Conservation (phyloP, 2,329 filamentous ascomycete genomes). For the Diplodia sapinea region DNA sequence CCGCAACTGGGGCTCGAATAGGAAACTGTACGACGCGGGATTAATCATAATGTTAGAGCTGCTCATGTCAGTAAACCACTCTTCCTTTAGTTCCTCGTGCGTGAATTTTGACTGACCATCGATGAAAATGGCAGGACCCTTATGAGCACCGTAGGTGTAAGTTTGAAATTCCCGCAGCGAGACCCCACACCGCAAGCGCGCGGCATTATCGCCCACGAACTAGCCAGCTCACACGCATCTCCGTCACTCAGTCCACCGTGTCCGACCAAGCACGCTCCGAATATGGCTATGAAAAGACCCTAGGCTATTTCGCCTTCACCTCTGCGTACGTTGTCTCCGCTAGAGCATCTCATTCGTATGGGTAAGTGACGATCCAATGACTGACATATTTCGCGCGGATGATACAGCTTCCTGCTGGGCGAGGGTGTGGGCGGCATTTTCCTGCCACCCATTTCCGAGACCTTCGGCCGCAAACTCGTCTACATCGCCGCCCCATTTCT, state of each 20-base stretch:
- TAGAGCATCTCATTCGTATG: background rate
- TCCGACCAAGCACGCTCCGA: conserved; percentile 6
- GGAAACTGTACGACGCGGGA: conserved; percentile 16
- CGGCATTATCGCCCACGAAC: background rate
- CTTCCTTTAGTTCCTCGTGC: background rate
- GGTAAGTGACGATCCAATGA: background rate
- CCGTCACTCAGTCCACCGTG: background rate
- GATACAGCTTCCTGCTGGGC: conserved; percentile 41
- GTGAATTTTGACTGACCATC: background rate
- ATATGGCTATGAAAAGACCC: conserved; percentile 10
- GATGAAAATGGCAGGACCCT: background rate
- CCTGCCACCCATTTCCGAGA: conserved; percentile 47
- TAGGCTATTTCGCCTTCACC: conserved; percentile 25
- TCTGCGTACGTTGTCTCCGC: conserved; percentile 4
- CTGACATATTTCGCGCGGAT: background rate
- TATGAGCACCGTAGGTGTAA: conserved; percentile 25
- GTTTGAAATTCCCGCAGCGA: background rate
- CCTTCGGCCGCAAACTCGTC: conserved; percentile 47
- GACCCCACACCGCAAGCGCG: background rate
- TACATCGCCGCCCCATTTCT: conserved; percentile 43
- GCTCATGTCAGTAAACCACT: conserved; percentile 11
- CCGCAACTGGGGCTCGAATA: conserved; percentile 21
- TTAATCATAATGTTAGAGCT: conserved; percentile 24
- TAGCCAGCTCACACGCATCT: background rate
- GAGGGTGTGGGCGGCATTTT: conserved; percentile 45